Base-by-base conservation (phyloP, 306 rosid species). In the Trichosanthes truncata region DNA sequence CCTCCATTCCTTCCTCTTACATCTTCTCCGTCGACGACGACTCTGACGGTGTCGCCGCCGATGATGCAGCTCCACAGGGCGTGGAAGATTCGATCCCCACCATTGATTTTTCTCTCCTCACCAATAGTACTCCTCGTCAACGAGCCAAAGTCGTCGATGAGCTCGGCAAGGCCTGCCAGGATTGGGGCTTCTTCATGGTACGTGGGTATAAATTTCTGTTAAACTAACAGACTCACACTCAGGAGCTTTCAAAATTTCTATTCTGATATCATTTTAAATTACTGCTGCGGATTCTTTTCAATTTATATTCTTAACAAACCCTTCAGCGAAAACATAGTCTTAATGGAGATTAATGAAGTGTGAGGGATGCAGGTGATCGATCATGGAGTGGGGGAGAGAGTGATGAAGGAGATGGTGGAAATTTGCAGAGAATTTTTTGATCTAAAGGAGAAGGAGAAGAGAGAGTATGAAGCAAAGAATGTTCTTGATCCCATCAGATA, bases 161-260 rank as follows among this genome's bases (percentile, higher is more conserved):
- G 7, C 87, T 89, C 5, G 84, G 84, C 48, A 77, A 76, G 74
- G 90, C 90, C n/a, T 87, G 89, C 62, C 63, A 80, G 41, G 87
- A 86, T 41, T 89, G 88, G 93, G 90, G 93, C 72, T 82, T 81
- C 78, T 89, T 86, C 82, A 23, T 74, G 84, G 91, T 87, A n/a
- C n/a, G n/a, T n/a, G n/a, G n/a, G n/a, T n/a, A n/a, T n/a, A n/a
- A n/a, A n/a, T n/a, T n/a, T n/a, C n/a, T n/a, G n/a, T n/a, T n/a
- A n/a, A n/a, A n/a, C n/a, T n/a, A n/a, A n/a, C n/a, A n/a, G n/a
- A n/a, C n/a, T n/a, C n/a, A n/a, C n/a, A n/a, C n/a, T n/a, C n/a
- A n/a, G n/a, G n/a, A n/a, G n/a, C 49, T 45, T 45, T 45, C 2
- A 9, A 10, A 45, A 45, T 9, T 9, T 1, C 10, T 45, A 13